These are phyloP conservation scores for Rhodotorula sp. DNA, from an alignment of 1,284 basidiomycete species.

Conservation along the genomic window DNA sequence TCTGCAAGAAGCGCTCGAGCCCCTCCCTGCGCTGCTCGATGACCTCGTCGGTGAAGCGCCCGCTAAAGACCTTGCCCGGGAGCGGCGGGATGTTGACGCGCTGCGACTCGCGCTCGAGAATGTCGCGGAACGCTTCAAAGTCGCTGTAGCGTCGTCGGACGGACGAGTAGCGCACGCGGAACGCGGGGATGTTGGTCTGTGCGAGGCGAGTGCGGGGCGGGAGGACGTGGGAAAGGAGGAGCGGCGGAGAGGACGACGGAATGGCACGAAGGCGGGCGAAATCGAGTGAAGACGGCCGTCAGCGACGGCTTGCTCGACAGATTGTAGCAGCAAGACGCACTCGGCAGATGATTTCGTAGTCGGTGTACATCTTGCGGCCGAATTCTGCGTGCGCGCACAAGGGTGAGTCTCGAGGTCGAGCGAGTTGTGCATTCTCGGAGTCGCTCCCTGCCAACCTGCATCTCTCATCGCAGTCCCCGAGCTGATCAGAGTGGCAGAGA, in stretches of 20 bases:
- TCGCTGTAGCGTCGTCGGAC: constrained; percentile 96
- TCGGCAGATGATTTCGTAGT: constrained; percentile 98
- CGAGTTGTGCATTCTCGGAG: no score
- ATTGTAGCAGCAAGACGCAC: constrained; percentile 53
- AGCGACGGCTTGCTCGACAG: not conserved
- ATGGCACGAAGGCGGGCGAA: not conserved
- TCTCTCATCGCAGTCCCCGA: no score
- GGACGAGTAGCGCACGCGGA: constrained; percentile 91
- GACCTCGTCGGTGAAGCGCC: constrained; percentile 87
- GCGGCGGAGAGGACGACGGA: not conserved
- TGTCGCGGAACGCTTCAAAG: constrained; percentile 98
- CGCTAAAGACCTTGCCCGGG: constrained; percentile 74
- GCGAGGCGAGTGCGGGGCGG: not conserved
- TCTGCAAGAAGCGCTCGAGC: constrained; percentile 89
- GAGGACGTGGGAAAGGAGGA: not conserved
- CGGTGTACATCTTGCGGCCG: constrained; percentile 97
- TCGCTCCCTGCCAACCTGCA: no score
- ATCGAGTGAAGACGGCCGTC: not conserved
- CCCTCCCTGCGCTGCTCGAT: constrained; percentile 91
- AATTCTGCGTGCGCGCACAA: constrained; percentile 61
- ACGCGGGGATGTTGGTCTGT: constrained; percentile 97
- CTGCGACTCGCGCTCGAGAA: constrained; percentile 93
- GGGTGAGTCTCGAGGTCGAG: not conserved
- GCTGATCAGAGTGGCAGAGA: not conserved
- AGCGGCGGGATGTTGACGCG: constrained; percentile 96